These are phyloP conservation scores for Alliaria petiolata DNA, from an alignment of 345 rosid genomes.

Conservation along the genomic window DNA sequence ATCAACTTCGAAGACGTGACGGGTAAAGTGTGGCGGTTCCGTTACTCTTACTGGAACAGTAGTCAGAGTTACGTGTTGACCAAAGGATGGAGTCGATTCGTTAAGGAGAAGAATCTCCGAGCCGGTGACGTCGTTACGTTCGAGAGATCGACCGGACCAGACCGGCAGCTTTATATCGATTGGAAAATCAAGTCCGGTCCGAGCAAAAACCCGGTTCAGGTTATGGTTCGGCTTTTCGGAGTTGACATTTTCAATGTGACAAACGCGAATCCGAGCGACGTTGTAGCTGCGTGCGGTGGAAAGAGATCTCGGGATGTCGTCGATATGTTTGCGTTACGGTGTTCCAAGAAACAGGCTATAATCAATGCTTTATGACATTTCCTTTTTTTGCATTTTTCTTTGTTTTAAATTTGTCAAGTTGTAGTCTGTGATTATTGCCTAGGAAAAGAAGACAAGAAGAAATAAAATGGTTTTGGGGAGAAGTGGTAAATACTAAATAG, in stretches of 20 bases:
- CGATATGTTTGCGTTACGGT: constrained; percentile 49
- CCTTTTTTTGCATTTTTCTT: not conserved
- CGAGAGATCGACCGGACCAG: constrained; percentile 67
- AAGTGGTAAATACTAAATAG: not conserved
- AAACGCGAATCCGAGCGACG: constrained; percentile 44
- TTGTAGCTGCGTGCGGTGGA: constrained; percentile 37
- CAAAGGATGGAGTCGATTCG: constrained; percentile 93
- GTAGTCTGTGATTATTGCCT: not conserved
- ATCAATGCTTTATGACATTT: constrained; percentile 63
- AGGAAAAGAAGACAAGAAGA: not conserved
- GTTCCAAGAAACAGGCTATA: constrained; percentile 63
- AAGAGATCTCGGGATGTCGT: constrained; percentile 61
- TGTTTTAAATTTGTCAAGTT: not conserved
- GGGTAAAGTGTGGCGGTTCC: constrained; percentile 85
- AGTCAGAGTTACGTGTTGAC: constrained; percentile 94
- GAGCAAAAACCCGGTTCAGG: constrained; percentile 17
- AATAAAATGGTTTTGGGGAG: not conserved
- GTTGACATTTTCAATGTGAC: constrained; percentile 69
- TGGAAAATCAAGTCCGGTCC: constrained; percentile 36
- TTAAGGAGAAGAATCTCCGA: constrained; percentile 73
- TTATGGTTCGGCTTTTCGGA: constrained; percentile 34
- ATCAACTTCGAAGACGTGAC: constrained; percentile 67
- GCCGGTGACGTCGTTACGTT: constrained; percentile 83
- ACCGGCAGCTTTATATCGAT: constrained; percentile 64
- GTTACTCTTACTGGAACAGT: constrained; percentile 96